Conservation (phyloP, 306 rosid species). For the Mucuna pruriens region DNA sequence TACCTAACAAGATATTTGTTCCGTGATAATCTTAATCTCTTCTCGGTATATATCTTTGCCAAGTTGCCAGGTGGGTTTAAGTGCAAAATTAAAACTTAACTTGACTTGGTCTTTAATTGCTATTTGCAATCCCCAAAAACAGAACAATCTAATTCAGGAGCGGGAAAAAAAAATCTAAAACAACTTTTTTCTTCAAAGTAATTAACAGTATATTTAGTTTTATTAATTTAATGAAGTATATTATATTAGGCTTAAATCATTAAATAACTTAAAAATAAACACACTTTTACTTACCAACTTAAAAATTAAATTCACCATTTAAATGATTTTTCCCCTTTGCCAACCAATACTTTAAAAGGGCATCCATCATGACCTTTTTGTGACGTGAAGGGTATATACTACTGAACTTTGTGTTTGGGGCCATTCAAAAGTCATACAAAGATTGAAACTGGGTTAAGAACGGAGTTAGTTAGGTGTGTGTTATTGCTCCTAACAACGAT, state of each 20-base stretch:
- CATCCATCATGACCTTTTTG: constrained; percentile 11
- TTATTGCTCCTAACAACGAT: constrained; percentile 7
- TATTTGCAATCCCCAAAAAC: not conserved
- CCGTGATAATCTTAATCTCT: constrained; percentile 16
- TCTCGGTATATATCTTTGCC: constrained; percentile 21
- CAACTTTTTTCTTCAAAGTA: not conserved
- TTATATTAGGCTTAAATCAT: not conserved
- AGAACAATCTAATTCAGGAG: not conserved
- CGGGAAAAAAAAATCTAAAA: not conserved
- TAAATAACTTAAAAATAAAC: not conserved
- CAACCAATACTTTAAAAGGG: not conserved
- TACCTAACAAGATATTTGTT: constrained; percentile 25
- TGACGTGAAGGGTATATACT: constrained; percentile 1
- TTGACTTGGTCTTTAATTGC: not conserved
- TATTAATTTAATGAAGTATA: not conserved
- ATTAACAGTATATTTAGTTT: not conserved
- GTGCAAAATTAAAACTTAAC: not conserved
- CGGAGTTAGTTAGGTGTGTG: not conserved
- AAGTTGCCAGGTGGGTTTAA: not conserved
- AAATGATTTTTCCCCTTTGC: not conserved
- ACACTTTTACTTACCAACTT: not conserved
- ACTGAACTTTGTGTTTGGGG: not conserved
- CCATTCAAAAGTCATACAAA: constrained; percentile 29
- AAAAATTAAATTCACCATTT: not conserved
- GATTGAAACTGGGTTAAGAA: not conserved